These are phyloP conservation scores for Ottelia alismoides DNA, from an alignment of 106 monocot genomes.

Conservation along the genomic window DNA sequence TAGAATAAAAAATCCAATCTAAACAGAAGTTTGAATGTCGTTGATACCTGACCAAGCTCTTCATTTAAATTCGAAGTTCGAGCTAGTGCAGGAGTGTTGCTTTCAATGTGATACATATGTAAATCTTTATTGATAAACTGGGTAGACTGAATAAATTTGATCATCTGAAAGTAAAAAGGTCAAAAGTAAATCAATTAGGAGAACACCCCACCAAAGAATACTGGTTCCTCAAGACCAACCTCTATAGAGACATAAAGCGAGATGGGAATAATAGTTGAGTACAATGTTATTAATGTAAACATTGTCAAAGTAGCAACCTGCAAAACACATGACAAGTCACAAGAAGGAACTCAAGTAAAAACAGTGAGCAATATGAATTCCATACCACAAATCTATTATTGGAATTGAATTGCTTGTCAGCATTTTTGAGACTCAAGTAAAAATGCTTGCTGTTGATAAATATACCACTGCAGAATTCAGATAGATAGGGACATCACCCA, in stretches of 20 bases:
- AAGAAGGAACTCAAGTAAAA: too few species aligned
- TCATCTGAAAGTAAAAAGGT: conserved; percentile 53
- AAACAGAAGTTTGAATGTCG: too few species aligned
- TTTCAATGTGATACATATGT: conserved; percentile 91
- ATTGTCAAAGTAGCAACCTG: conserved; percentile 88
- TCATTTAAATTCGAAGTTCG: conserved; percentile 97
- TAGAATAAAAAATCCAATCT: too few species aligned
- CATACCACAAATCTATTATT: conserved; percentile 87
- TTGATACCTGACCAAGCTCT: conserved; percentile 86
- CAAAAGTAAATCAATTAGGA: not conserved
- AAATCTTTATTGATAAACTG: conserved; percentile 98
- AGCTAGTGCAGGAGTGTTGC: conserved; percentile 86
- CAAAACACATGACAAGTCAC: conserved; percentile 8
- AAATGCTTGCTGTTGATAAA: conserved; percentile 71
- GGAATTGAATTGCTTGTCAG: conserved; percentile 81
- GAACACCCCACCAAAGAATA: too few species aligned
- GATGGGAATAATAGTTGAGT: conserved; percentile 96
- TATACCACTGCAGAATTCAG: conserved; percentile 67
- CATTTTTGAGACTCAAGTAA: conserved; percentile 65
- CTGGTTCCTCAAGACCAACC: conserved; percentile 28
- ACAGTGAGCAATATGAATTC: not conserved
- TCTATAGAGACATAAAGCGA: conserved; percentile 99
- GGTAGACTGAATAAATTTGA: conserved; percentile 92
- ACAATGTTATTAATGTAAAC: conserved; percentile 94
- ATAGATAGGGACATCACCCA: too few species aligned